Evolutionary conservation across 331 rosid species (phyloP), one percentile per base, ranked within the genome.

Genomic region (Cydonia oblonga): DNA sequence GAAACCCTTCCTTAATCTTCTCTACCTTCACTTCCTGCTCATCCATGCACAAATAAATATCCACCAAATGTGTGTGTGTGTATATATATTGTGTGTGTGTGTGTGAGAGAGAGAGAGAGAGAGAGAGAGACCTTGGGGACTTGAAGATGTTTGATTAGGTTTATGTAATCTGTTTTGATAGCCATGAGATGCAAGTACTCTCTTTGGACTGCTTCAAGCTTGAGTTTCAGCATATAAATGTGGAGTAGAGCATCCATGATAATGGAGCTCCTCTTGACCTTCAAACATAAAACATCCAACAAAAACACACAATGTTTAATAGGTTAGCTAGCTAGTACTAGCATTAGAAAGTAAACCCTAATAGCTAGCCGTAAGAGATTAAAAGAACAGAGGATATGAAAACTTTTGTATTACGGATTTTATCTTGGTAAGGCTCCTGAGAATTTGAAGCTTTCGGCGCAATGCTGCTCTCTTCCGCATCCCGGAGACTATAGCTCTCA

Each of bases 11-110:
- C 63, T 75, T 74, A 4, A 79, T 75, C 78, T 88, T 92, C 88
- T 92, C 89, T 49, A 92, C 81, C 70, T 92, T 86, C 81, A 92
- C 97, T 46, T 88, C 87, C 95, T 90, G 85, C 23, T 35, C 32
- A 19, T 18, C 9, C 81, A 77, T 56, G 22, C 56, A 57, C 16
- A 16, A 7, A 61, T 22, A 19, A 35, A 54, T 24, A 26, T 14
- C 2, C 29, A 59, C 29, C 7, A 35, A 23, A 35, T 35, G 40
- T 35, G 40, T 33, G 11, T 33, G 11, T 33, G 11, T 33, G 1
- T 33, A 0, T 33, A 2, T 26, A 51, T 19, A 19, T 2, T 30
- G 33, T 30, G 35, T 30, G 35, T 32, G 35, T 32, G 35, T 5
- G 35, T 6, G 38, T 6, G 38, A 7, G 12, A 35, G 40, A 35